Evolutionary conservation across 2,329 filamentous ascomycete genomes (phyloP), one percentile per base, ranked within the genome.

Genomic region (Lachnellula subtilissima): DNA sequence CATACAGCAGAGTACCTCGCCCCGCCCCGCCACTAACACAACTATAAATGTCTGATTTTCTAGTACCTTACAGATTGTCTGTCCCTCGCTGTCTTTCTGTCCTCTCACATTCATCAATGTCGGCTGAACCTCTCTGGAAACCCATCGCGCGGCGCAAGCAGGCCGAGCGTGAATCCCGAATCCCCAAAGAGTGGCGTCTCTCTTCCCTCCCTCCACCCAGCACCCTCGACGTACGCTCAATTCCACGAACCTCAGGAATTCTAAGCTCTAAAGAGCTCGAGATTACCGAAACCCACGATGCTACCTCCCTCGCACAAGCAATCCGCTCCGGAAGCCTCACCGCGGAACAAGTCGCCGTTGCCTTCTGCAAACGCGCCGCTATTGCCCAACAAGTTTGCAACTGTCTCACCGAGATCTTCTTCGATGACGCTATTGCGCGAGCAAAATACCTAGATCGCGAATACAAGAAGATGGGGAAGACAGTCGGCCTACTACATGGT

Each of bases 401-500:
- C 51, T 76, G 73, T 49, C 63, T 76, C 25, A 75, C 72, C 0
- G 78, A 81, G 56, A 73, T 82, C 1, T 75, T 81, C 57, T 80
- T 82, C 61, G 67, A 74, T 1, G 67, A 73, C 23, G 81, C 78
- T 0, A 66, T 83, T 3, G 55, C 66, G 1, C 67, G 70, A 4
- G 80, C 81, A 0, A 66, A 67, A 35, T 50, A 67, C 7, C 68
- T 83, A 2, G 82, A 84, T 65, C 63, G 71, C 2, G 67, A 77
- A 57, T 66, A 75, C 8, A 58, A 67, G 7, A 55, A 61, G 8
- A 72, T 73, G 5, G 73, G 75, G 0, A 71, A 73, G 59, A 69
- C 76, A 0, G 59, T 79, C 1, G 85, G 85, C 0, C 82, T 84
- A 4, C 72, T 88, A 5, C 84, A 88, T 69, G 85, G 85, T 2